Base-by-base conservation (phyloP, 148 eudicot species). In the Selenicereus undatus region DNA sequence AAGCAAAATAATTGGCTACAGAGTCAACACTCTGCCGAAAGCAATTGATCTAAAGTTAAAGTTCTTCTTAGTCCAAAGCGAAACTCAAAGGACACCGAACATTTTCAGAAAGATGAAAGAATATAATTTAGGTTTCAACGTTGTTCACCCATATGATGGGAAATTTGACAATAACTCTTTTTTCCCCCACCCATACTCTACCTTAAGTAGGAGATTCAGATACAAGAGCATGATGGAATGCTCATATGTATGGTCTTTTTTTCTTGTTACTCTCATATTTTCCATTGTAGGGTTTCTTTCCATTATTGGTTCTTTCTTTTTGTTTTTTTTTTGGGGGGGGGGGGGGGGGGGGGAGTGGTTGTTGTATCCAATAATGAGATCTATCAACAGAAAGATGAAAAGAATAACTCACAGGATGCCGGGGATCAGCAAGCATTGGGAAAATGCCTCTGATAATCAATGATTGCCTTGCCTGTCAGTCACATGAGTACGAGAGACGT, bases 371-470 rank as follows among this genome's bases (percentile, higher is more conserved):
- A 10, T 32, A 1, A 66, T 8, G 13, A 66, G 58, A 12, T 52
- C 58, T 52, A 52, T 11, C 18, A 2, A 52, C 58, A 24, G 1
- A 27, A 69, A 10, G 20, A 3, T 27, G 16, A 74, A 9, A 73
- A 74, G 29, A 76, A 52, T 3, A 69, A 82, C 98, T 92, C 87
- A 94, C 98, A 35, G 98, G 93, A 87, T 94, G 98, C 35, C 93
- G 88, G 52, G 98, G 98, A 85, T 94, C 98, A 30, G 98, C 98
- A 75, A 94, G 97, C 92, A 94, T 88, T 52, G 98, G 97, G 86
- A 92, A 94, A 24, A 94, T 91, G 42, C 98, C 98, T 86, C 98
- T 86, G 60, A 94, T 91, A 70, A 94, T 81, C 62, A 94, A 88
- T 27, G 98, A 94, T 83, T 94, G 98, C 85, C 98, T 91, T 35